A percentile compares a stretch with the other conserved stretches of the same genome.
Conservation (phyloP, 2,329 filamentous ascomycete species). For the Colletotrichum lentis region DNA sequence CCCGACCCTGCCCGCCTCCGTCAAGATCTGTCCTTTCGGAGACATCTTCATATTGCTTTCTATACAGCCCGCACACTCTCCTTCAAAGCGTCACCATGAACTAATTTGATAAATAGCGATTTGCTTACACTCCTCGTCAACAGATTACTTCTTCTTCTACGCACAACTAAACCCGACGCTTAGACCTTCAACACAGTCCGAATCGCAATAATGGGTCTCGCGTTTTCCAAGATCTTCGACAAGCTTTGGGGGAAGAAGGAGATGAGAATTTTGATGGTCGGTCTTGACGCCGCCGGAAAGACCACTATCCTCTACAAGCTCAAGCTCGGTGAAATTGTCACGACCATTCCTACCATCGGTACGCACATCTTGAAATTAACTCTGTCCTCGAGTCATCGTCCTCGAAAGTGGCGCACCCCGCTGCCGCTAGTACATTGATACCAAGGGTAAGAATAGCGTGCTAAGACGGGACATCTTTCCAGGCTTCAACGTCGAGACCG, state of each 20-base stretch:
- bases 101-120: conserved; percentile 31
- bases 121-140: conserved; percentile 33
- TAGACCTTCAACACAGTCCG: conserved; percentile 46
- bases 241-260: conserved; percentile 99
- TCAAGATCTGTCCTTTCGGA: conserved; percentile 35
- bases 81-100: conserved; percentile 26
- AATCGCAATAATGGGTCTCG: conserved; percentile 91
- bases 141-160: conserved; percentile 41
- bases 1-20: conserved; percentile 16
- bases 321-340: conserved; percentile 99
- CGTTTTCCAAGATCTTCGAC: conserved; percentile 96
- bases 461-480: conserved; percentile 40
- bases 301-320: conserved; percentile 99
- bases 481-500: conserved; percentile 99
- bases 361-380: conserved; percentile 50
- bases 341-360: conserved; percentile 98
- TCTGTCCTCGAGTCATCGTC: not conserved
- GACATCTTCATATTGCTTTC: conserved; percentile 13
- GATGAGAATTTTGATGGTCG: conserved; percentile 99
- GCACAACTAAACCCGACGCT: conserved; percentile 46
- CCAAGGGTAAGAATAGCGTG: conserved; percentile 12
- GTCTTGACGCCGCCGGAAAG: conserved; percentile 99
- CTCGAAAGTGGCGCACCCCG: conserved; percentile 9
- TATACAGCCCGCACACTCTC: conserved; percentile 30
- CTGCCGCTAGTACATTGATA: conserved; percentile 9